Evolutionary conservation across 2,329 filamentous ascomycete genomes (phyloP), one percentile per base, ranked within the genome.

Genomic region (Pseudocercospora eumusae): DNA sequence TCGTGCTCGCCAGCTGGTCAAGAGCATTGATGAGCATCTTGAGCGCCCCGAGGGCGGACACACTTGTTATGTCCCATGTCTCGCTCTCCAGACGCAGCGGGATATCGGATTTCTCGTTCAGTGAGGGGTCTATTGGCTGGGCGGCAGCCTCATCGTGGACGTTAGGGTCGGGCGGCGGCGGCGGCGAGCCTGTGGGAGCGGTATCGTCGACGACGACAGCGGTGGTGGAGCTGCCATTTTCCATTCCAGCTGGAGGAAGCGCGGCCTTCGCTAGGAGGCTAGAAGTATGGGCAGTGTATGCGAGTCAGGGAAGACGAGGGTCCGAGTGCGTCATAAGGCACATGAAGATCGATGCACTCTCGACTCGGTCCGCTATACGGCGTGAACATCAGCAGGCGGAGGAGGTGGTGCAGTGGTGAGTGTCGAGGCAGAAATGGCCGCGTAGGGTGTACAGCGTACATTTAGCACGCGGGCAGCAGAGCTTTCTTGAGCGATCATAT

Each of bases 11-110:
- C 56, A 95, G 82, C 3, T 86, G 82, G 70, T 79, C 73, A 15
- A 81, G 71, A 11, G 77, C 75, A 42, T 86, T 82, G 68, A 88
- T 88, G n/a, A 98, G 83, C 66, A 96, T 80, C 71, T 88, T 90
- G 71, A 98, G 83, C 4, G 93, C 93, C 1, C 87, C 87, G 56
- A 88, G 81, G 3, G 92, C 86, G 0, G 86, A 80, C 63, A 97
- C 82, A 56, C 84, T 84, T 77, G 90, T 90, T 64, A 96, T 83
- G 74, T 92, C 88, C 75, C 90, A 82, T 44, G 78, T 73, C 54
- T 77, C 76, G 61, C 66, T 69, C 27, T 70, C 61, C 36, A 75
- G 68, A 36, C 64, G 58, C 42, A 74, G 62, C 2, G 73, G 68
- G 33, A 68, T 60, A 61, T 76, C 72, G 27, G 69, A 71, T 52